Conservation (phyloP, 495 filamentous ascomycete species). For the Aspergillus avenaceus region DNA sequence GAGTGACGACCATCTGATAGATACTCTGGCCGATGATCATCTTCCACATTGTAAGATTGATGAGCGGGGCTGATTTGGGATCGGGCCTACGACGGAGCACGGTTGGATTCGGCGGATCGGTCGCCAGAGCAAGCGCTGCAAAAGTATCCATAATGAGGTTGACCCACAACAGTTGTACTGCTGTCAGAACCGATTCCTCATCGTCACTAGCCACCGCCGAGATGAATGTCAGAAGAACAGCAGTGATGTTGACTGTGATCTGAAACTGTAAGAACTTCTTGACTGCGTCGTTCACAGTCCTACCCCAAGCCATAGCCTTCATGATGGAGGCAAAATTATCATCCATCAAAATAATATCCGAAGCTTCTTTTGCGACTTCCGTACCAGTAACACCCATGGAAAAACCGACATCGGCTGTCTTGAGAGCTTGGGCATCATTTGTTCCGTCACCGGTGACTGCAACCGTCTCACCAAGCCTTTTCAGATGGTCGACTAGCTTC, state of each 20-base stretch:
- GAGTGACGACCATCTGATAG: slow-evolving; percentile 75
- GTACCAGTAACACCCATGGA: slow-evolving; percentile 91
- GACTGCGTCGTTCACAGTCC: slow-evolving; percentile 83
- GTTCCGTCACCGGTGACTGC: slow-evolving; percentile 93
- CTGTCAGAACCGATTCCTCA: slow-evolving; percentile 72
- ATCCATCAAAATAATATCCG: slow-evolving; percentile 91
- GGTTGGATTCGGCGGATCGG: slow-evolving; percentile 68
- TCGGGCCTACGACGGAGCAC: slow-evolving; percentile 74
- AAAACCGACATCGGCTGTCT: slow-evolving; percentile 84
- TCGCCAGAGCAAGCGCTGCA: slow-evolving; percentile 86
- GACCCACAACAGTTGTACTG: slow-evolving; percentile 86
- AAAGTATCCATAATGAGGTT: slow-evolving; percentile 97
- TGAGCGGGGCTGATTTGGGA: slow-evolving; percentile 70
- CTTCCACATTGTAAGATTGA: slow-evolving; percentile 85
- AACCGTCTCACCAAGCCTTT: slow-evolving; percentile 83
- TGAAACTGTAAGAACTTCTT: slow-evolving; percentile 94
- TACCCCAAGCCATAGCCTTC: slow-evolving; percentile 83
- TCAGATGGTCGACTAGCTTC: slow-evolving; percentile 72
- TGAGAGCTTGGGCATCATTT: slow-evolving; percentile 86
- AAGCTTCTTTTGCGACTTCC: slow-evolving; percentile 89
- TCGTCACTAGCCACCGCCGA: slow-evolving; percentile 64
- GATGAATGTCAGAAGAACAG: slow-evolving; percentile 78
- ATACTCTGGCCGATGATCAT: slow-evolving; percentile 87
- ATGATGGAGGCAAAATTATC: slow-evolving; percentile 91
- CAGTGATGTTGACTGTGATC: slow-evolving; percentile 88